Base-by-base conservation (phyloP, 2,329 filamentous ascomycete species). In the Colletotrichum agaves region DNA sequence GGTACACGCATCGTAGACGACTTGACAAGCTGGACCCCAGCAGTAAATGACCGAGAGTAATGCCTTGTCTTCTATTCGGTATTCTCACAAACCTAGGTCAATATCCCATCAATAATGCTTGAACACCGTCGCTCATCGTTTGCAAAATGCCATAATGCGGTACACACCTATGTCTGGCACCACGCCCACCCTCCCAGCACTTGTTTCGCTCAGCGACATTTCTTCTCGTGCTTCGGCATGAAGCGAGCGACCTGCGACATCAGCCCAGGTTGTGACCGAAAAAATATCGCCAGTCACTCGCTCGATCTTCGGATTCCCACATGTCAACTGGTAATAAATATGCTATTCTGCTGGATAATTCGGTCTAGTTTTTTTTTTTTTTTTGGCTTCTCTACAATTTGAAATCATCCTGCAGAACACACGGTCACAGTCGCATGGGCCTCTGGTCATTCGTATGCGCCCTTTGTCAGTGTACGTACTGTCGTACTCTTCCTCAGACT, bases 351-450 rank as follows among this genome's bases (percentile, higher is more conserved):
- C 15, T 11, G 21, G 46, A 31, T 31, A 44, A 15, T 27, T 53
- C 44, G 23, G 31, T 62, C 37, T 37, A 43, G 12, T 41, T 33
- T 27, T 11, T 17, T 19, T 17, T 44, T 41, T 33, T 27, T 11
- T 17, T 19, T 17, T 44, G 37, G 5, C 23, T 41, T 19, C 19
- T 21, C 27, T 15, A 35, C 53, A 50, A 64, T 67, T 58, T 60
- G 12, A 59, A 59, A 64, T 59, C 39, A 47, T 15, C 44, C 23
- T 44, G 46, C 61, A 65, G 55, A 44, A 31, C 35, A 49, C 41
- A 23, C 39, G 46, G 49, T 46, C 41, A 53, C 33, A 63, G 33
- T 37, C 39, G 53, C 65, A 49, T 49, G 23, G 56, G 33, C 65
- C 41, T 23, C 49, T 8, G 55, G 23, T 2, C 27, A 27, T 5